Evolutionary conservation across 768 basidiomycete species (phyloP).

Genomic region (Hygrocybe punicea): DNA sequence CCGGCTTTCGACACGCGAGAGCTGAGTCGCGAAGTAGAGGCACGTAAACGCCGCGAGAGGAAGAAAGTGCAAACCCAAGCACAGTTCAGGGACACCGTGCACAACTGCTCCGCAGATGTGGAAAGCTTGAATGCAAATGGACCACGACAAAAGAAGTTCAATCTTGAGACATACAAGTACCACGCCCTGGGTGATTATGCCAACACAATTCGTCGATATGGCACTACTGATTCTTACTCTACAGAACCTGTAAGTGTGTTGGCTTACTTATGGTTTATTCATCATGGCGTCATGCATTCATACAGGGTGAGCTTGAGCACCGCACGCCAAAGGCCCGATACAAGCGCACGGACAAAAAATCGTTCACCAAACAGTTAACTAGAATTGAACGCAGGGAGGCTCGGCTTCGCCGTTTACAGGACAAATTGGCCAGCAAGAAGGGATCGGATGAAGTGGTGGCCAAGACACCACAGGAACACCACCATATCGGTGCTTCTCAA

Average conservation of each 20-base stretch:
- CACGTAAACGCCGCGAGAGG: constrained; percentile 20
- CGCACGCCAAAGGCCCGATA: constrained; percentile 31
- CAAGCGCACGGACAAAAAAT: constrained; percentile 26
- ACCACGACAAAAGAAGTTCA: constrained; percentile 20
- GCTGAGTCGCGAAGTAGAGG: too few species aligned
- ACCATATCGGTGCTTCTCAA: constrained; percentile 20
- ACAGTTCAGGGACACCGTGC: too few species aligned
- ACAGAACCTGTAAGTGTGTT: constrained; percentile 18
- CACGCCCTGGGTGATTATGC: constrained; percentile 40
- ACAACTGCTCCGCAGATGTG: too few species aligned
- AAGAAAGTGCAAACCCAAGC: too few species aligned
- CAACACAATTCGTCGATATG: constrained; percentile 32
- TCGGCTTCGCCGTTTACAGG: constrained; percentile 17
- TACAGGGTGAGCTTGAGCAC: constrained; percentile 39
- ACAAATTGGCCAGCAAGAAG: constrained; percentile 8
- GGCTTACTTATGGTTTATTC: neutral
- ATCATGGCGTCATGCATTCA: too few species aligned
- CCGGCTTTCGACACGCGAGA: constrained; percentile 20
- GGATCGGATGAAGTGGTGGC: constrained; percentile 22
- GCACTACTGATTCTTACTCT: too few species aligned
- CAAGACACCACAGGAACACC: constrained; percentile 4
- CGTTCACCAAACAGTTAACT: constrained; percentile 24
- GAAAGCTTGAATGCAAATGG: neutral
- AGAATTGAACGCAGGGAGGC: constrained; percentile 12
- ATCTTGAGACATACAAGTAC: constrained; percentile 35